Conservation (phyloP, 441 rosid species). For the Pelargonium fulgidum region DNA sequence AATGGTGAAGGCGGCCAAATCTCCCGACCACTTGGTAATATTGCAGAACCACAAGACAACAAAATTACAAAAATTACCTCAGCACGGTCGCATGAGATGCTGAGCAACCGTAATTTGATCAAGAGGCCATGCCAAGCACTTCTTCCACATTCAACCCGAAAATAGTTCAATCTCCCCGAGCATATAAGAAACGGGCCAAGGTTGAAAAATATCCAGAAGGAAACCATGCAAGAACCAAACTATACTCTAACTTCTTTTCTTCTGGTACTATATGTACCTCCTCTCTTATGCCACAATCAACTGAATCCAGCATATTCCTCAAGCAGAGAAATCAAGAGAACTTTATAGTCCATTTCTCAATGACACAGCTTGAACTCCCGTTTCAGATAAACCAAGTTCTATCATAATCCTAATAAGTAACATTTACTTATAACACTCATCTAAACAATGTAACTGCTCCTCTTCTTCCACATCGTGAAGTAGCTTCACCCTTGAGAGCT, state of each 20-base stretch:
- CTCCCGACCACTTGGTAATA: conserved; percentile 19
- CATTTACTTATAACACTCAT: background rate
- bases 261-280: conserved; percentile 1
- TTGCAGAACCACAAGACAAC: conserved; percentile 16
- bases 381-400: conserved; percentile 11
- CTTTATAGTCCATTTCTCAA: conserved; percentile 12
- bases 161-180: conserved; percentile 8
- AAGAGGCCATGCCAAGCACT: conserved; percentile 13
- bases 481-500: conserved; percentile 4
- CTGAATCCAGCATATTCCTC: conserved; percentile 8
- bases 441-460: background rate
- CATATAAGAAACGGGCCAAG: conserved; percentile 9
- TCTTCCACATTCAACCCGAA: background rate
- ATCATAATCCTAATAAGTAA: conserved; percentile 6
- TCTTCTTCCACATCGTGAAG: background rate
- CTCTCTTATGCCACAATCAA: background rate
- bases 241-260: conserved; percentile 15
- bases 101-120: conserved; percentile 9
- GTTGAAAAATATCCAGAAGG: background rate
- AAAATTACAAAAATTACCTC: conserved; percentile 11
- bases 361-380: conserved; percentile 13
- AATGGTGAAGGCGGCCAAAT: conserved; percentile 16
- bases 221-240: conserved; percentile 12
- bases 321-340: background rate
- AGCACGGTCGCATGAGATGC: conserved; percentile 8